A percentile compares a stretch with the other conserved stretches of the same genome.
These are phyloP conservation scores for Wallacemonas sp. DNA, from an alignment of 208 protist species.

Conservation along the genomic window DNA sequence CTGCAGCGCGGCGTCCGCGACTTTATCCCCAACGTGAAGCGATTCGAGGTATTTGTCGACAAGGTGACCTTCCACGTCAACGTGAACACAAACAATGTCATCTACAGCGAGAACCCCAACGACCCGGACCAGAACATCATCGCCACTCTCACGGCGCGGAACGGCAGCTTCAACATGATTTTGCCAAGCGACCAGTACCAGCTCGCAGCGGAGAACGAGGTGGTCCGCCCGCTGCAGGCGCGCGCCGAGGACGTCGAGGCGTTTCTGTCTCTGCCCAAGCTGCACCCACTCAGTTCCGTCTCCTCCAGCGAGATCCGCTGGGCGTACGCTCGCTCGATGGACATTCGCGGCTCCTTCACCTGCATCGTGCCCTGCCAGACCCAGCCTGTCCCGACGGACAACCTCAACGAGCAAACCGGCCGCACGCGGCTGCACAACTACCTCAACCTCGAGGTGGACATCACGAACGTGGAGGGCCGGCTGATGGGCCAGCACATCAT, in stretches of 20 bases:
- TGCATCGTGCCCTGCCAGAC: conserved; percentile 71
- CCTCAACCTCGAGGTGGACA: conserved; percentile 65
- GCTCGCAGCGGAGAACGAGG: conserved; percentile 78
- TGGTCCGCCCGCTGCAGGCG: conserved; percentile 67
- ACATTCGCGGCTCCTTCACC: conserved; percentile 61
- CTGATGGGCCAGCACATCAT: conserved; percentile 72
- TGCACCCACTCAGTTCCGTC: conserved; percentile 64
- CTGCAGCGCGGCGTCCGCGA: conserved; percentile 58
- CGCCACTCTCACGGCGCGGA: conserved; percentile 50
- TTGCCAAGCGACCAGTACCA: conserved; percentile 80
- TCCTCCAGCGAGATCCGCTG: conserved; percentile 48
- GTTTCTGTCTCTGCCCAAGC: conserved; percentile 56
- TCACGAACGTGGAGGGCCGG: conserved; percentile 55
- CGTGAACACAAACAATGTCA: conserved; percentile 76
- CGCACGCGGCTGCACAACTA: conserved; percentile 64
- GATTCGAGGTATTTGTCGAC: conserved; percentile 73
- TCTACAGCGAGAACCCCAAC: conserved; percentile 79
- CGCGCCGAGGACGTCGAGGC: conserved; percentile 44
- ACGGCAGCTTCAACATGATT: conserved; percentile 58
- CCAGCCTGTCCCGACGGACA: conserved; percentile 41
- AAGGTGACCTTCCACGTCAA: conserved; percentile 58
- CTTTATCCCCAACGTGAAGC: conserved; percentile 83
- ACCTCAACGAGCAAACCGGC: conserved; percentile 42
- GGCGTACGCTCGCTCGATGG: conserved; percentile 38
- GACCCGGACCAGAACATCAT: conserved; percentile 70